Base-by-base conservation (phyloP, 306 rosid species). In the Vigna angularis region DNA sequence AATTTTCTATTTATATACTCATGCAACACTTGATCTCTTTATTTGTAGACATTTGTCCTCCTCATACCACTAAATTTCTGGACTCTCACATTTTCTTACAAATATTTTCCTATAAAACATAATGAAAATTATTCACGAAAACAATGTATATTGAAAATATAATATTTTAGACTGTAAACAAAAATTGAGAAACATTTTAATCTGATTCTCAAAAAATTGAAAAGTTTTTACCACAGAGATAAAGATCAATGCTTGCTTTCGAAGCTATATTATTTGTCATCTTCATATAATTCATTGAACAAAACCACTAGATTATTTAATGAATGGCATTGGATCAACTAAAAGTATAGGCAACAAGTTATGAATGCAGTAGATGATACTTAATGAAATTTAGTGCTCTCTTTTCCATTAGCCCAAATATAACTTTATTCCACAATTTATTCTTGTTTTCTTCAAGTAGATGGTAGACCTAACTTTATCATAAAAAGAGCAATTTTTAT, bases 351-450 rank as follows among this genome's bases (percentile, higher is more conserved):
- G 13, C 40, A 73, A 56, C 42, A 38, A 40, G 42, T 73, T 56
- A 4, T 3, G 55, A 57, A 17, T 73, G 22, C 1, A 13, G 11
- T 4, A 32, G 22, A 3, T 64, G 5, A 40, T 18, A 14, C 38
- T 36, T 51, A 72, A 64, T 64, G 51, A 49, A 49, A 77, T 44
- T 22, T 17, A 56, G 51, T 44, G 11, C 40, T 49, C 5, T 30
- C 34, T 20, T 81, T 61, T 56, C 18, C 6, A 36, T 3, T 45
- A 10, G n/a, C 45, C 34, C 34, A 2, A 44, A 3, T 9, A 59
- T 55, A 45, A 56, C 79, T 80, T 76, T 65, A 70, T 68, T 67
- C 70, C 59, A n/a, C 17, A 61, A 9, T 49, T 34, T 16, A 12
- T 26, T 51, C 16, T 48, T 28, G 20, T 77, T 69, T 57, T 57